Base-by-base conservation (phyloP, 148 eudicot genomes). In the Cornus kousa region DNA sequence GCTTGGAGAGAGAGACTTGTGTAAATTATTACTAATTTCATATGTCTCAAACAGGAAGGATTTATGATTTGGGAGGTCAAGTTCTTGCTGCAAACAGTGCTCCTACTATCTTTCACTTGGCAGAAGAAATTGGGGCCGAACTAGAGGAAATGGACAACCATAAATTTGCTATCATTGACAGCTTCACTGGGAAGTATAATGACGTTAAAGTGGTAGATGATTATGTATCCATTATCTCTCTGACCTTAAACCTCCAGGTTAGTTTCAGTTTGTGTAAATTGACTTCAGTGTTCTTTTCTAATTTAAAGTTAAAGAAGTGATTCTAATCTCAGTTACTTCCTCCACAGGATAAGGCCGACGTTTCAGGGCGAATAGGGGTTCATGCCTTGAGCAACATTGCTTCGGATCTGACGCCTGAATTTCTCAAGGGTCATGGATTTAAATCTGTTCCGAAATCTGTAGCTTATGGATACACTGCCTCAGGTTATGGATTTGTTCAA, bases 401-500 rank as follows among this genome's bases (percentile, higher is more conserved):
- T 62, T 62, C 23, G 22, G 66, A 62, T 20, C 22, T 17, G 19
- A 62, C 23, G 8, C 66, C 66, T 17, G 66, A 17, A 20, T 62
- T 62, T n/a, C 66, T 62, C 19, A 14, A 62, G 66, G 66, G 7
- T 19, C 66, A 62, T 62, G 66, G 66, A 62, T n/a, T 62, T n/a
- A 62, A 62, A 62, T 17, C 22, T 62, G 66, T 62, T n/a, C 66
- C 66, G 5, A 62, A 62, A 20, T 19, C 66, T n/a, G 24, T 62
- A 19, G 66, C 24, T 62, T 62, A 62, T 62, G 66, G 66, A 62
- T 62, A 62, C 66, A 62, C 66, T 17, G 66, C 66, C 66, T 62
- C 66, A 3, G 66, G 66, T 0, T 62, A 62, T 62, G 66, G 66
- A 62, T 62, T 62, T 20, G 7, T 19, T 62, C 66, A 62, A 62